Evolutionary conservation across 1,284 basidiomycete species (phyloP), one percentile per base, ranked within the genome.

Genomic region (Neolentinus lepideus): DNA sequence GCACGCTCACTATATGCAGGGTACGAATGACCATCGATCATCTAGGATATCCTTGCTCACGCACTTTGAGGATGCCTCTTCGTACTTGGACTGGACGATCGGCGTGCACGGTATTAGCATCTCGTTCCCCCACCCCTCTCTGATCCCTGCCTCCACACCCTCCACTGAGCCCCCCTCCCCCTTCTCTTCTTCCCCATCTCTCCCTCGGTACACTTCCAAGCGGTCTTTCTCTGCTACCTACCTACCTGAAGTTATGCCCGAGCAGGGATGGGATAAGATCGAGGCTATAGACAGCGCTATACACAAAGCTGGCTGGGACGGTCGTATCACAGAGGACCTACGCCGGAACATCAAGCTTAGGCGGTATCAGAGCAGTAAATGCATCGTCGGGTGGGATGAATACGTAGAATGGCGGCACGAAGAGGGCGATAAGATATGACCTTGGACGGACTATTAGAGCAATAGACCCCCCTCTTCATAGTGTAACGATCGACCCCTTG

Each of bases 71-170:
- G 82, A 90, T 63, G 92, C 87, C 55, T 67, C 78, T 22, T 84
- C 88, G 38, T 94, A 96, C 64, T 83, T 96, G 54, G 92, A 94
- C 71, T 99, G 96, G 96, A 86, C 84, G 8, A 71, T 96, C 58
- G 96, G 95, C 57, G 79, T 81, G 2, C 96, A 99, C 71, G 96
- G 96, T 52, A 95, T 98, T 68, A 83, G 90, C 68, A 90, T 99
- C 60, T 81, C 84, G 21, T 92, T 98, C 69, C 80, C 85, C 25
- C 86, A 92, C 66, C 94, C 93, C 14, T 77, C 83, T 3, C 63
- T 77, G 62, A 71, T 85, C 59, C 70, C 76, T 27, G 63, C 70
- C 24, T 52, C 68, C 9, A 62, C 79, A 11, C 68, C 77, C 12
- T 75, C 81, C 8, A 83, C 81, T 21, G 76, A 75, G 64, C 68